These are phyloP conservation scores for Rhizoclosmatium globosum DNA, from an alignment of 192 early-diverging fungal species.

Conservation along the genomic window DNA sequence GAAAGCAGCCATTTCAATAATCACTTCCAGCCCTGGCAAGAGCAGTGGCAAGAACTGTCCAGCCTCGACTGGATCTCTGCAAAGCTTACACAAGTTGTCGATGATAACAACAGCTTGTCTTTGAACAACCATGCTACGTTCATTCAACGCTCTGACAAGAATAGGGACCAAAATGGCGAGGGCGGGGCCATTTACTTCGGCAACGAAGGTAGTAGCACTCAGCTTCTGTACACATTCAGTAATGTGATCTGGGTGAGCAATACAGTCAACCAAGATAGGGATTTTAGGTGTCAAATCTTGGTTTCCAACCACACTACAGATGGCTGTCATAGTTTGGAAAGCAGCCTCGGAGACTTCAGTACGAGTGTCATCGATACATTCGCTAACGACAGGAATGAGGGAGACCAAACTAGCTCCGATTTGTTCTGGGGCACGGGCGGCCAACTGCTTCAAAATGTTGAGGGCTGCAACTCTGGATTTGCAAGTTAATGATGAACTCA, in stretches of 20 bases:
- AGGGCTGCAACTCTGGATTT: slow-evolving; percentile 49
- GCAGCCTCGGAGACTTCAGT: slow-evolving; percentile 70
- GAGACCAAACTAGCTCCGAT: slow-evolving; percentile 55
- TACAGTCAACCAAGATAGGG: slow-evolving; percentile 69
- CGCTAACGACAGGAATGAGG: slow-evolving; percentile 75
- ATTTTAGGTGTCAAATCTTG: slow-evolving; percentile 60
- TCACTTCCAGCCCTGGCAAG: slow-evolving; percentile 78
- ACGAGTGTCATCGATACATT: slow-evolving; percentile 85
- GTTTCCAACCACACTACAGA: slow-evolving; percentile 78
- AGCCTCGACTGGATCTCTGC: slow-evolving; percentile 81
- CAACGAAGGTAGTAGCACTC: slow-evolving; percentile 79
- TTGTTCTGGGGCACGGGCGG: slow-evolving; percentile 58
- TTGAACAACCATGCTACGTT: slow-evolving; percentile 9
- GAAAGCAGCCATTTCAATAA: slow-evolving; percentile 76
- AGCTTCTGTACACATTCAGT: slow-evolving; percentile 79
- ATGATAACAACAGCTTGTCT: slow-evolving; percentile 78
- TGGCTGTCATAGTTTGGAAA: slow-evolving; percentile 71
- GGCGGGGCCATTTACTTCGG: slow-evolving; percentile 75
- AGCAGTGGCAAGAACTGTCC: slow-evolving; percentile 82
- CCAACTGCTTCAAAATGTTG: slow-evolving; percentile 48
- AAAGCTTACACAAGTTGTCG: slow-evolving; percentile 91
- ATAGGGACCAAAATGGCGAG: slow-evolving; percentile 83
- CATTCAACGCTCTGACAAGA: slow-evolving; percentile 65
- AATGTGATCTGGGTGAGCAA: slow-evolving; percentile 81
- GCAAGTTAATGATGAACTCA: too few species aligned